Percentiles rank a stretch among this genome's conserved stretches.
Conservation (phyloP, 2,329 filamentous ascomycete species). For the Pseudogymnoascus destructans region DNA sequence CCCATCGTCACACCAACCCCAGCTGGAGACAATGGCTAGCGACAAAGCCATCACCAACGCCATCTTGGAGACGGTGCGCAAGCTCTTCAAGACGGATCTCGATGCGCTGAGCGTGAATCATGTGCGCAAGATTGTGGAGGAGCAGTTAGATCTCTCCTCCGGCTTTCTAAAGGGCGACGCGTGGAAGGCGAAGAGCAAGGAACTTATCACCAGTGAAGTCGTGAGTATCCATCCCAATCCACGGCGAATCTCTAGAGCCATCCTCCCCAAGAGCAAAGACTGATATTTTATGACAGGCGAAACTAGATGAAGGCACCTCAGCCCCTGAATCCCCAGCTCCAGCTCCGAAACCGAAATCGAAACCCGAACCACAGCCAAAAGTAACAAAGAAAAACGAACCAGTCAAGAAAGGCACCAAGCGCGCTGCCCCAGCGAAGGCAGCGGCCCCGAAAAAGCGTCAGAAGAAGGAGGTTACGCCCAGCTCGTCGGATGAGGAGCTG, state of each 20-base stretch:
- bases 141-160: conserved; percentile 34
- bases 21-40: conserved; percentile 27
- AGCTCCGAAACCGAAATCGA: conserved; percentile 1
- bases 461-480: conserved; percentile 21
- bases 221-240: conserved; percentile 30
- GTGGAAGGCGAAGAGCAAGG: conserved; percentile 48
- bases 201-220: conserved; percentile 40
- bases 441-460: conserved; percentile 26
- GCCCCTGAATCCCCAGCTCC: background rate
- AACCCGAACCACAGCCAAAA: conserved; percentile 11
- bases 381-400: conserved; percentile 37
- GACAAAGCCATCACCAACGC: conserved; percentile 32
- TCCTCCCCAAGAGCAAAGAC: conserved; percentile 7
- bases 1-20: background rate
- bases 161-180: conserved; percentile 36
- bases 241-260: conserved; percentile 7
- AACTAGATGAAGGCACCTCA: conserved; percentile 13
- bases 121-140: conserved; percentile 40
- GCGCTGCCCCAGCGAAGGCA: conserved; percentile 31
- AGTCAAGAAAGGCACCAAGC: conserved; percentile 25
- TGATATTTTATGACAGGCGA: conserved; percentile 11
- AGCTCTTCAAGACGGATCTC: conserved; percentile 32
- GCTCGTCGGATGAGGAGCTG: conserved; percentile 11
- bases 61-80: conserved; percentile 35
- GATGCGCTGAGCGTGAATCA: conserved; percentile 42